Percentiles rank a stretch among this genome's conserved stretches.
Conservation (phyloP, 768 basidiomycete genomes). For the Neoboletus subvelutipes region DNA sequence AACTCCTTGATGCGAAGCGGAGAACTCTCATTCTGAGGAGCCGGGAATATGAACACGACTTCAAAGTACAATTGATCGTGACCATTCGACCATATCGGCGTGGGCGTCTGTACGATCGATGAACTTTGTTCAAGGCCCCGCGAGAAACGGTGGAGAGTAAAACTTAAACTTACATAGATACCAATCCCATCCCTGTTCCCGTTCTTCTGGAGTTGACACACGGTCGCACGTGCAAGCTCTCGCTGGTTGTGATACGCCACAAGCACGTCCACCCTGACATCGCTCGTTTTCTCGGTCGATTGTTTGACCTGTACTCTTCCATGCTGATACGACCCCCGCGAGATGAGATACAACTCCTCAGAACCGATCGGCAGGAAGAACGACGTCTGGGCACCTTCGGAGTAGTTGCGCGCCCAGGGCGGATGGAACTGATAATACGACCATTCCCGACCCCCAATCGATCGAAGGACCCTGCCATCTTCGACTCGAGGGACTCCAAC, state of each 20-base stretch:
- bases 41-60: slow-evolving; percentile 33
- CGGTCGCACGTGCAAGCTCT: slow-evolving; percentile 27
- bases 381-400: slow-evolving; percentile 18
- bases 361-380: slow-evolving; percentile 33
- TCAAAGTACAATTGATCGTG: slow-evolving; percentile 27
- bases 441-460: slow-evolving; percentile 18
- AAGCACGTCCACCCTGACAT: slow-evolving; percentile 31
- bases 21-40: neutral
- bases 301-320: slow-evolving; percentile 25
- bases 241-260: slow-evolving; percentile 27
- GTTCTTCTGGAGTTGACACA: slow-evolving; percentile 32
- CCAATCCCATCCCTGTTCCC: slow-evolving; percentile 36
- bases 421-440: slow-evolving; percentile 7
- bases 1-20: slow-evolving; percentile 30
- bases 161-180: slow-evolving; percentile 33
- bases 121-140: neutral
- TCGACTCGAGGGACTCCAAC: slow-evolving; percentile 7
- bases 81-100: neutral
- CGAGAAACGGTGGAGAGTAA: neutral
- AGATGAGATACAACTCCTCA: slow-evolving; percentile 34
- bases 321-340: slow-evolving; percentile 30
- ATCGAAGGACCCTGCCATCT: slow-evolving; percentile 19
- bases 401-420: slow-evolving; percentile 17
- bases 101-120: slow-evolving; percentile 18
- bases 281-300: neutral